phyloP scores from a whole-genome alignment of 2,329 filamentous ascomycete genomes.

The Pseudomassariella vexata region DNA sequence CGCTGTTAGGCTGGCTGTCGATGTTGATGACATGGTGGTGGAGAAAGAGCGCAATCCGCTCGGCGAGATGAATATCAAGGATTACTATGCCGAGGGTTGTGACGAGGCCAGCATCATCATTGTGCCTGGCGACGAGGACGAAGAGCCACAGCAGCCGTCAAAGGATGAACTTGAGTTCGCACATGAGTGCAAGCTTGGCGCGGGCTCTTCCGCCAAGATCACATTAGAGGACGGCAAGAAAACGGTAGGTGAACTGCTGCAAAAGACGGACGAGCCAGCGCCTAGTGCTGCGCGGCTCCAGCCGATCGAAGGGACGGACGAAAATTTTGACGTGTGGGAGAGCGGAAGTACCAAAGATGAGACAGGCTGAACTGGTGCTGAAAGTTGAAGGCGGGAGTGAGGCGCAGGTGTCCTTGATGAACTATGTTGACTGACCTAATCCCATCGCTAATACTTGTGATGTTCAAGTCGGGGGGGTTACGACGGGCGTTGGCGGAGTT shows the following conservation, averaged over 20 bases:
- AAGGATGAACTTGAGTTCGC: slow-evolving; percentile 17
- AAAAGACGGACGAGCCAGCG: slow-evolving; percentile 26
- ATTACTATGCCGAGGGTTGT: slow-evolving; percentile 63
- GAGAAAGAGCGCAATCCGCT: slow-evolving; percentile 62
- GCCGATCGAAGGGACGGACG: slow-evolving; percentile 52
- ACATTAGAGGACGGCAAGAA: slow-evolving; percentile 23
- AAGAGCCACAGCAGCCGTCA: slow-evolving; percentile 19
- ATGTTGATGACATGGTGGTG: slow-evolving; percentile 49
- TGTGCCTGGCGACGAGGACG: slow-evolving; percentile 55
- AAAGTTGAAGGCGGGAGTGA: slow-evolving; percentile 5
- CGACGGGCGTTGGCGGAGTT: too few relatives aligned
- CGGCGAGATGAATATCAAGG: slow-evolving; percentile 59
- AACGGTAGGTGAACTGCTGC: slow-evolving; percentile 32
- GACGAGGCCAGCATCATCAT: slow-evolving; percentile 57
- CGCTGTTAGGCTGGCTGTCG: slow-evolving; percentile 23
- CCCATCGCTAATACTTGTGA: slow-evolving; percentile 5
- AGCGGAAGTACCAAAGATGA: slow-evolving; percentile 61
- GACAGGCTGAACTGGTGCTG: slow-evolving; percentile 30
- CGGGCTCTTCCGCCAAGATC: too few relatives aligned
- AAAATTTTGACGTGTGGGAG: slow-evolving; percentile 65
- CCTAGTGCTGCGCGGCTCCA: slow-evolving; percentile 42
- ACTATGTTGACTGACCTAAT: slow-evolving; percentile 4
- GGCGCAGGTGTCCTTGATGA: neutral
- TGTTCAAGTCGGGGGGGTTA: too few relatives aligned
- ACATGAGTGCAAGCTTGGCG: slow-evolving; percentile 20